Conservation (phyloP, 805 yeast species). For the Candida tibetensis region DNA sequence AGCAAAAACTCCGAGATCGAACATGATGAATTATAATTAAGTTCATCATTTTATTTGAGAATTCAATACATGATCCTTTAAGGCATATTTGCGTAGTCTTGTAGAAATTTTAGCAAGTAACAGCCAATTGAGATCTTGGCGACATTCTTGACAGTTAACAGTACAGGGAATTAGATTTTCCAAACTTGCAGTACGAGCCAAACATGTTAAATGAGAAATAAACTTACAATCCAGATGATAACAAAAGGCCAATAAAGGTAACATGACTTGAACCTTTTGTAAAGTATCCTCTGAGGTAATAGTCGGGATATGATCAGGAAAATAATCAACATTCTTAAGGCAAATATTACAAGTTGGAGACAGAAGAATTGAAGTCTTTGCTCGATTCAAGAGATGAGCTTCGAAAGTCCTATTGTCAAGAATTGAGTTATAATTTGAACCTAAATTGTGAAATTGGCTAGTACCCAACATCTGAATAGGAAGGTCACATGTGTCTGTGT, state of each 20-base stretch:
- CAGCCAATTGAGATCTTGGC: slow-evolving; percentile 16
- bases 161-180: slow-evolving; percentile 3
- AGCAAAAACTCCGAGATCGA: slow-evolving; percentile 5
- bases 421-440: background rate
- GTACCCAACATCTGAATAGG: no score
- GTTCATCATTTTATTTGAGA: background rate
- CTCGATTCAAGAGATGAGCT: slow-evolving; percentile 9
- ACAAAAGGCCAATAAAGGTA: slow-evolving; percentile 38
- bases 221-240: slow-evolving; percentile 26
- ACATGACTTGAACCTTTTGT: slow-evolving; percentile 3
- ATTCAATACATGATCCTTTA: slow-evolving; percentile 11
- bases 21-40: slow-evolving; percentile 28
- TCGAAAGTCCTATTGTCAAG: slow-evolving; percentile 7
- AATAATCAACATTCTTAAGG: slow-evolving; percentile 28
- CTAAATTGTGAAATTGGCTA: background rate
- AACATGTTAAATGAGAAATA: slow-evolving; percentile 39
- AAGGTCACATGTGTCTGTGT: no score
- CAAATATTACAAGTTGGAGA: slow-evolving; percentile 32
- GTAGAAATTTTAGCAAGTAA: slow-evolving; percentile 20
- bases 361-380: slow-evolving; percentile 15
- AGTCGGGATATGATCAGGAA: slow-evolving; percentile 17
- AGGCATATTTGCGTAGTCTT: slow-evolving; percentile 16
- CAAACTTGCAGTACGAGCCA: slow-evolving; percentile 16
- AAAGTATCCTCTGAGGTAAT: slow-evolving; percentile 5
- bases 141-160: slow-evolving; percentile 18